phyloP scores from a whole-genome alignment of 2,329 filamentous ascomycete genomes.

The Phaeosphaeriaceae sp. region DNA sequence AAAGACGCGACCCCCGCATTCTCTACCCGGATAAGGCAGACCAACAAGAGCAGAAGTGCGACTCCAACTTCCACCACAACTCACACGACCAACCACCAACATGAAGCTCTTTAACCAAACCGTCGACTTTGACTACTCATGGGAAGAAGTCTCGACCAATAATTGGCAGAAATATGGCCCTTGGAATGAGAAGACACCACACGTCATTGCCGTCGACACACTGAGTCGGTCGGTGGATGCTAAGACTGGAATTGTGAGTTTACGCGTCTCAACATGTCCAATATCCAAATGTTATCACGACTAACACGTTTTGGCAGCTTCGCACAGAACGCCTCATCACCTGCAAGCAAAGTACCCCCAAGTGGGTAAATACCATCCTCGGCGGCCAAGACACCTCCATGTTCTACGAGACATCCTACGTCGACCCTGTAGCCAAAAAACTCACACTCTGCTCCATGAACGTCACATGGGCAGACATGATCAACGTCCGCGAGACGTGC shows the following conservation, averaged over 20 bases:
- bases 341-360: conserved; percentile 70
- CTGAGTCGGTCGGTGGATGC: conserved; percentile 73
- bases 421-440: conserved; percentile 80
- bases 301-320: conserved; percentile 54
- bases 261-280: conserved; percentile 10
- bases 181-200: conserved; percentile 98
- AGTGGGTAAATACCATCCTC: conserved; percentile 81
- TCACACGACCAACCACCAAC: conserved; percentile 19
- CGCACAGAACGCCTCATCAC: conserved; percentile 74
- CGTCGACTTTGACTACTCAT: conserved; percentile 95
- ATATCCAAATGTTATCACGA: background rate
- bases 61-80: conserved; percentile 13
- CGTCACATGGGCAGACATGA: conserved; percentile 87
- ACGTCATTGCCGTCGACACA: conserved; percentile 95
- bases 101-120: conserved; percentile 97
- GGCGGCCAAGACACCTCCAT: conserved; percentile 81
- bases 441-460: conserved; percentile 98
- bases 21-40: background rate
- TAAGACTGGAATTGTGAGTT: conserved; percentile 69
- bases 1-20: background rate
- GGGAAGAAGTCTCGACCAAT: conserved; percentile 95
- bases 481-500: conserved; percentile 92
- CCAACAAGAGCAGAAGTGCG: conserved; percentile 3
- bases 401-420: conserved; percentile 95
- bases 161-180: conserved; percentile 99